Percentiles rank a stretch among this genome's conserved stretches.
phyloP scores from a whole-genome alignment of 2,329 filamentous ascomycete species.

The Aspergillus pseudotamarii region DNA sequence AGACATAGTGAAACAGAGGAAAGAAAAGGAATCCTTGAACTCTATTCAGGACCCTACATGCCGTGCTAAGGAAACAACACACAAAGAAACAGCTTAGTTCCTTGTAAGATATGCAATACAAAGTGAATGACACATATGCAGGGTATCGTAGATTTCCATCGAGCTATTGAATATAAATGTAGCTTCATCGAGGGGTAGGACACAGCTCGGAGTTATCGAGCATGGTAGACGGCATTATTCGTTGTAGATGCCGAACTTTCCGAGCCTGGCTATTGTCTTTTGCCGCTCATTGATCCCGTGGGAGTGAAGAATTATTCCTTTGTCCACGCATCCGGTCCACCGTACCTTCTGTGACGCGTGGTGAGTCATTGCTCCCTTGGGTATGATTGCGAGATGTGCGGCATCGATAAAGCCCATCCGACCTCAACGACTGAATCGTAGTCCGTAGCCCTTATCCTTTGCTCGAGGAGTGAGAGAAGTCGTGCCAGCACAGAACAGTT shows the following conservation, averaged over 20 bases:
- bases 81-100: background rate
- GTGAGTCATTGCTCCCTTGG: background rate
- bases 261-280: background rate
- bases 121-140: background rate
- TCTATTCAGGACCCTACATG: conserved; percentile 8
- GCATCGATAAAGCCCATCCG: conserved; percentile 1
- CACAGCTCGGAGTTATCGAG: background rate
- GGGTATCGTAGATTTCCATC: conserved; percentile 3
- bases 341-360: background rate
- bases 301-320: background rate
- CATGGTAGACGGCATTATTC: background rate
- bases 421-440: background rate
- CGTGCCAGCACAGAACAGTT: conserved; percentile 22
- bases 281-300: background rate
- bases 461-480: conserved; percentile 6
- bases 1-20: background rate
- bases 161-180: background rate
- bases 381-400: background rate
- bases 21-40: background rate
- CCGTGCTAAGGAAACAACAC: background rate
- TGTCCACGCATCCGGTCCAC: background rate
- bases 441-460: background rate
- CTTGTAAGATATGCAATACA: background rate
- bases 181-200: background rate
- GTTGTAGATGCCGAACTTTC: background rate